Conservation (phyloP, 495 filamentous ascomycete species). For the Daldinia bambusicola region DNA sequence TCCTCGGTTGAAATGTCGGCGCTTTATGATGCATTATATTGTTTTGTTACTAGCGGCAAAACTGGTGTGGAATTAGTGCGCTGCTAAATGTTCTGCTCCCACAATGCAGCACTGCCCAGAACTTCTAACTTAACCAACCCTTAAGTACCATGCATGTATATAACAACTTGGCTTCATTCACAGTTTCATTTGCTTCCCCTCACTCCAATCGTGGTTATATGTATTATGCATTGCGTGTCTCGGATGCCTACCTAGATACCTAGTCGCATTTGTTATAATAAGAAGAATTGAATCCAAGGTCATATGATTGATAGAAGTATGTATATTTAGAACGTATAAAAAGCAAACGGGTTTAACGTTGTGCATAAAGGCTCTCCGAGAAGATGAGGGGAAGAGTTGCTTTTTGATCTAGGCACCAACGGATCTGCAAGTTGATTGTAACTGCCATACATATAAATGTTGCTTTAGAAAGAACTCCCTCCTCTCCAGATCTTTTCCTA, state of each 20-base stretch:
- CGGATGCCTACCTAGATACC: no score
- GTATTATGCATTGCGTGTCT: no score
- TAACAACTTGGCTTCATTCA: no score
- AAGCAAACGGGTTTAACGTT: background rate
- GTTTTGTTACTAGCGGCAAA: background rate
- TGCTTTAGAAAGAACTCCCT: background rate
- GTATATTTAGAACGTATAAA: background rate
- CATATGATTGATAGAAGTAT: no score
- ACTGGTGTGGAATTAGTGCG: background rate
- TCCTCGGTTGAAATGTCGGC: constrained; percentile 1
- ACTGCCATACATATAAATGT: background rate
- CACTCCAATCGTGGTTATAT: no score
- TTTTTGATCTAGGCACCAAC: background rate
- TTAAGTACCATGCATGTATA: no score
- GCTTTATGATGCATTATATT: background rate
- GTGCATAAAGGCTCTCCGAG: no score
- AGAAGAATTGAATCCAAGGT: no score
- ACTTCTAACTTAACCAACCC: no score
- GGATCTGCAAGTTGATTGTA: background rate
- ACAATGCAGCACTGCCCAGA: no score
- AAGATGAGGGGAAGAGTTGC: no score
- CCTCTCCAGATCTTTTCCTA: background rate
- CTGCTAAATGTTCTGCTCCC: background rate
- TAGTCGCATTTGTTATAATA: background rate
- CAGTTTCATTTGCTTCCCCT: no score